Conservation (phyloP, 805 yeast species). For the Priceomyces melissophilus region DNA sequence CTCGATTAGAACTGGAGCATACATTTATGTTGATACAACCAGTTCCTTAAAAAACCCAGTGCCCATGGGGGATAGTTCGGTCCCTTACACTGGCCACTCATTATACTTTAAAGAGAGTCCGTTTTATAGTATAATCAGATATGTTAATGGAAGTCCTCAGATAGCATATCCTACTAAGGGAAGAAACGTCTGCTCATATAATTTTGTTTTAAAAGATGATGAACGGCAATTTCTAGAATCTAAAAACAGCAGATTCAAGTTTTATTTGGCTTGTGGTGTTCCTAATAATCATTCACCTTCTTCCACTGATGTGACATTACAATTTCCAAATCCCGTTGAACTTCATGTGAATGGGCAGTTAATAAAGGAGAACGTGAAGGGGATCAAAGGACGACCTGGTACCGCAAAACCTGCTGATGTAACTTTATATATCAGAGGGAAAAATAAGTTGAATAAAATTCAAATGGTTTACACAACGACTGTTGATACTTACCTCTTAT, state of each 20-base stretch:
- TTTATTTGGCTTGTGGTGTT: slow-evolving; percentile 57
- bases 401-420: slow-evolving; percentile 81
- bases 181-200: slow-evolving; percentile 27
- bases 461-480: slow-evolving; percentile 60
- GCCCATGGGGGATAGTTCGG: slow-evolving; percentile 7
- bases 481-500: slow-evolving; percentile 46
- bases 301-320: slow-evolving; percentile 37
- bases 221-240: slow-evolving; percentile 38
- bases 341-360: slow-evolving; percentile 53
- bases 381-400: slow-evolving; percentile 73
- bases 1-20: slow-evolving; percentile 28
- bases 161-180: slow-evolving; percentile 45
- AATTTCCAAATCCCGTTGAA: slow-evolving; percentile 73
- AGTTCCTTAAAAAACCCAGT: slow-evolving; percentile 5
- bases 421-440: slow-evolving; percentile 40
- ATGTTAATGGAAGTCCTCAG: slow-evolving; percentile 49
- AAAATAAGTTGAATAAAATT: slow-evolving; percentile 38
- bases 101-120: slow-evolving; percentile 52
- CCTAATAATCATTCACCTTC: slow-evolving; percentile 16
- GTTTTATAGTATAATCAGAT: slow-evolving; percentile 48
- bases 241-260: slow-evolving; percentile 17
- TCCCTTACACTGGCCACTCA: slow-evolving; percentile 33
- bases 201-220: slow-evolving; percentile 40
- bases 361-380: slow-evolving; percentile 58
- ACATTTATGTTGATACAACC: slow-evolving; percentile 5